phyloP scores from a whole-genome alignment of 495 filamentous ascomycete species.

The Elasticomyces elasticus region DNA sequence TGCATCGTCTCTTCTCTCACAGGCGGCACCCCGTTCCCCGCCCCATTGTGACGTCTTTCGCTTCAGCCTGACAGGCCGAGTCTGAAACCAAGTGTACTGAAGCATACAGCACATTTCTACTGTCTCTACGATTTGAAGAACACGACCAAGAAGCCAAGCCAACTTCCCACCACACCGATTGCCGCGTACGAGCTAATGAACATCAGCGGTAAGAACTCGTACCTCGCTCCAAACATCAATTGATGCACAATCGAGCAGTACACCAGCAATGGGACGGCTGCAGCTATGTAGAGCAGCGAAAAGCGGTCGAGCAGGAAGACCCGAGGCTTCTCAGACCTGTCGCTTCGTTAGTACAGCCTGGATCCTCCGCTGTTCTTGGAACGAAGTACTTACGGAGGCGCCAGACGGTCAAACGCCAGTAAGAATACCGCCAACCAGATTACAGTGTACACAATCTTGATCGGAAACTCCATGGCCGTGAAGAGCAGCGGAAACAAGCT shows the following conservation, averaged over 20 bases:
- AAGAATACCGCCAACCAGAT: slow-evolving; percentile 83
- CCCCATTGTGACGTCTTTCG: background rate
- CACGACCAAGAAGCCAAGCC: slow-evolving; percentile 89
- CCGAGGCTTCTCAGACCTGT: slow-evolving; percentile 50
- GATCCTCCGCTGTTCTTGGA: background rate
- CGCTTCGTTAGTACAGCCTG: background rate
- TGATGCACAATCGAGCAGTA: slow-evolving; percentile 82
- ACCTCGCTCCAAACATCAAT: slow-evolving; percentile 68
- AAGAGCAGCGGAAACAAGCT: slow-evolving; percentile 91
- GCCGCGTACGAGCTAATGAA: slow-evolving; percentile 94
- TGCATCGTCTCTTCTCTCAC: no score
- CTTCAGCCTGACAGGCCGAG: background rate
- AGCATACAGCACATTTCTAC: no score
- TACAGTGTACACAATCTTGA: slow-evolving; percentile 90
- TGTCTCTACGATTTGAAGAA: slow-evolving; percentile 59
- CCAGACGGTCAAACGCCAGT: slow-evolving; percentile 72
- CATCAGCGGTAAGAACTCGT: slow-evolving; percentile 92
- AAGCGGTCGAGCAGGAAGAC: slow-evolving; percentile 86
- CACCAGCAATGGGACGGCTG: slow-evolving; percentile 77
- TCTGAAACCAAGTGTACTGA: no score
- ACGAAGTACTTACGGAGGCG: slow-evolving; percentile 49
- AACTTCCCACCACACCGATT: slow-evolving; percentile 90
- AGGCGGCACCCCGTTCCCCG: no score
- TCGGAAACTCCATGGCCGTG: slow-evolving; percentile 79
- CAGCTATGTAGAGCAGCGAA: slow-evolving; percentile 73